These are phyloP conservation scores for Neurospora hispaniola DNA, from an alignment of 495 filamentous ascomycete species.

Conservation along the genomic window DNA sequence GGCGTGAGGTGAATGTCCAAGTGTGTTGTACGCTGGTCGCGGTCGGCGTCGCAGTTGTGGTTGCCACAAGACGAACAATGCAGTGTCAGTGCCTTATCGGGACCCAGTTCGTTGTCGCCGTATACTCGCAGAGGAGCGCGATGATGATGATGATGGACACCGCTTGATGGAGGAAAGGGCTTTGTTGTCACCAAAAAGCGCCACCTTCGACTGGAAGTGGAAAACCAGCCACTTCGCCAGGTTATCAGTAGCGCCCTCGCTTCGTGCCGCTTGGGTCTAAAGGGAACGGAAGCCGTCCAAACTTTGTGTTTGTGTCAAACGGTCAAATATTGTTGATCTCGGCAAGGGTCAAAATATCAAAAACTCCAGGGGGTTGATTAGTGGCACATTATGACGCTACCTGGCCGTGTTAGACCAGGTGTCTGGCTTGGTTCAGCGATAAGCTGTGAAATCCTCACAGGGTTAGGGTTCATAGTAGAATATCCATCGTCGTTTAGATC, in stretches of 20 bases:
- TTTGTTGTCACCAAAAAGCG: not conserved
- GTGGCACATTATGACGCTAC: not conserved
- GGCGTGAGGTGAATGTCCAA: not conserved
- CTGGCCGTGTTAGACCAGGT: not conserved
- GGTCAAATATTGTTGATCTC: not conserved
- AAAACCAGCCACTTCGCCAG: not conserved
- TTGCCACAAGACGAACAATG: not conserved
- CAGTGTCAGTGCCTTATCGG: not conserved
- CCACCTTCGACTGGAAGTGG: not conserved
- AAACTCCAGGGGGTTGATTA: not conserved
- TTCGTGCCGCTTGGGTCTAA: not conserved
- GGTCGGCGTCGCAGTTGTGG: not conserved
- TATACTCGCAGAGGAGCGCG: not conserved
- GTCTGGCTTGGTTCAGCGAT: not conserved
- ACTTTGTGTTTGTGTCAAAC: not conserved
- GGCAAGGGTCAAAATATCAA: not conserved
- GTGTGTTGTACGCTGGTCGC: not conserved
- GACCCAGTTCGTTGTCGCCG: not conserved
- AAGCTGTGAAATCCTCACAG: not conserved
- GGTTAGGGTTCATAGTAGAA: not conserved
- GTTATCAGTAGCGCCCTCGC: not conserved
- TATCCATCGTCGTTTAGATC: too few species aligned
- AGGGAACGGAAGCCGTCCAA: not conserved
- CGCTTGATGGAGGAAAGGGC: not conserved
- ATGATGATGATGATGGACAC: not conserved